Base-by-base conservation (phyloP, 192 early-diverging fungal genomes). In the Spizellomyces punctatus region DNA sequence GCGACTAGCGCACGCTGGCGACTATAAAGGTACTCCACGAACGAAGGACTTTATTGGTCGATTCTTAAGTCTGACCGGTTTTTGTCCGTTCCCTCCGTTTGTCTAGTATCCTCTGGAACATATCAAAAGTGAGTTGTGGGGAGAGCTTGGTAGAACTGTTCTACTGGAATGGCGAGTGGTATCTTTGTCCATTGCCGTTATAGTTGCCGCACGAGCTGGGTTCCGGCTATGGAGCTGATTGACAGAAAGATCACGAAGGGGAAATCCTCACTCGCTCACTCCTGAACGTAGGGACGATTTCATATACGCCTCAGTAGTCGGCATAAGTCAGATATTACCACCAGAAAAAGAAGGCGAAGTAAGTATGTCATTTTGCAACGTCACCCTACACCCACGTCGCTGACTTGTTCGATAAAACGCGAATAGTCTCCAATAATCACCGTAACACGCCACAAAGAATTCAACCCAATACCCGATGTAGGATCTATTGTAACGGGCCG, bases 401-500 rank as follows among this genome's bases (percentile, higher is more conserved):
- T 14, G 55, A 12, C 7, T 17, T 36, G 49, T 22, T 17, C 8
- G 27, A 36, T 3, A 36, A 36, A 36, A 36, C 27, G 64, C 64
- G n/a, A 10, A 16, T 9, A 61, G 62, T 64, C 43, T 17, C 70
- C 65, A 47, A 42, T 54, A 4, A 41, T 66, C 10, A 44, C 57
- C 10, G 69, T 76, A 14, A 79, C 89, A 5, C 71, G 77, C 9
- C 66, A 76, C 21, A 76, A 65, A 44, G 63, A 69, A 21, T 62
- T 63, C 7, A 43, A 69, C n/a, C 60, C 80, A 12, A 69, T 82
- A 22, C 97, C 97, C 6, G 84, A 88, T 27, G 75, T 85, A 41
- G 67, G 62, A 10, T 59, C 66, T 16, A 81, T 82, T 8, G 88
- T 96, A 9, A 93, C 90, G 2, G 93, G 94, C 19, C 92, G 91